Evolutionary conservation across 306 rosid genomes (phyloP), one percentile per base, ranked within the genome.

Genomic region (Trifolium pratense): DNA sequence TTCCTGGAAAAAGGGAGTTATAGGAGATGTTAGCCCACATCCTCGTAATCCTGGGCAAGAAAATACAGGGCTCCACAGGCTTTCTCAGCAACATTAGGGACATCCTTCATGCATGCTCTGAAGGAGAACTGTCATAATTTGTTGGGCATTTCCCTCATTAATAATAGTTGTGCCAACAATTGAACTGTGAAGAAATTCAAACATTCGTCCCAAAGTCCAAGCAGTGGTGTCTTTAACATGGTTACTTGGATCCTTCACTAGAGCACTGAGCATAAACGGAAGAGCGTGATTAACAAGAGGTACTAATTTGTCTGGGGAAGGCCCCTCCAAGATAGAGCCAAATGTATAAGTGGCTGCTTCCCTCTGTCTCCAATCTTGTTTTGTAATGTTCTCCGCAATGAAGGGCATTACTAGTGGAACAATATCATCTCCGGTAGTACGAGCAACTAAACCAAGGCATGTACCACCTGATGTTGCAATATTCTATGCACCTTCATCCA

Each of bases 381-480:
- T 89, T 42, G 93, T 85, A 48, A 92, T 82, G 80, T 92, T 92
- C 84, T 88, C 96, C 84, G 90, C 88, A 45, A 92, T 90, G 78
- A 90, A 92, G 55, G 97, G 96, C 88, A 92, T 82, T 64, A 92
- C 94, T 65, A 92, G 87, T 0, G 92, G 89, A 65, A 90, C 97
- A 29, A 88, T 76, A 79, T 89, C 96, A 78, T 92, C 94, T 79
- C 96, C 97, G 62, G 87, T 93, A 1, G 97, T 87, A 17, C 96
- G 84, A 36, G 96, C 97, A 87, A 90, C 97, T 79, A 92, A 77
- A 75, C 97, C 96, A 70, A 92, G 91, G 83, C 97, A 88, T 2
- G 97, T 90, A 32, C 97, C 97, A 73, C 97, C 97, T 63, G 97
- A 96, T 96, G 88, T 92, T 64, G 97, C 92, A 77, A 92, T 88